Conservation (phyloP, 2,329 filamentous ascomycete species). For the Fusarium coicis region DNA sequence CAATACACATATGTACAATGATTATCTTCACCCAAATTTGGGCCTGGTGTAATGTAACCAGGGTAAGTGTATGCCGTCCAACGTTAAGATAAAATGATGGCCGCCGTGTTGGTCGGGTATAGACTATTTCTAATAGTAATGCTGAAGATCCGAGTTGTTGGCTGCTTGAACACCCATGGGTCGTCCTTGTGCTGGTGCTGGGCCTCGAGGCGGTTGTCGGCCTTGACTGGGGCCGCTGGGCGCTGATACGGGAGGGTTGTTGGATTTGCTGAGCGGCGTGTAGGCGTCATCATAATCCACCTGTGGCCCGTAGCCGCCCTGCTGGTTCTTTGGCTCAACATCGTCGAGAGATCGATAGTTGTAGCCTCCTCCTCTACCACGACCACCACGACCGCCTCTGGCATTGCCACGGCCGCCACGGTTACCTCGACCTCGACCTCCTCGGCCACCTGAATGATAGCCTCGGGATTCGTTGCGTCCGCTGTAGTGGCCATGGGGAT, state of each 20-base stretch:
- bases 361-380: conserved; percentile 61
- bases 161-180: conserved; percentile 39
- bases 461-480: conserved; percentile 55
- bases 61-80: conserved; percentile 12
- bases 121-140: conserved; percentile 44
- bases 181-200: conserved; percentile 36
- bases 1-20: background rate
- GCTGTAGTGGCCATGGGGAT: conserved; percentile 48
- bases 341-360: conserved; percentile 77
- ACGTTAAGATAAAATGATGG: conserved; percentile 4
- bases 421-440: conserved; percentile 52
- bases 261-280: conserved; percentile 41
- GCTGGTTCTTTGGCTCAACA: conserved; percentile 61
- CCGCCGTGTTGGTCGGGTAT: background rate
- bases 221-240: conserved; percentile 40
- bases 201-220: conserved; percentile 36
- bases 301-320: conserved; percentile 54
- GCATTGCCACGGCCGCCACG: conserved; percentile 52
- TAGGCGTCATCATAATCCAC: conserved; percentile 61
- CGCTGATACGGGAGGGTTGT: conserved; percentile 31
- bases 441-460: conserved; percentile 56
- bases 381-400: conserved; percentile 55
- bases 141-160: conserved; percentile 39
- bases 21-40: background rate
- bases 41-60: background rate